Conservation (phyloP, 441 rosid species). For the Adansonia rubrostipa region DNA sequence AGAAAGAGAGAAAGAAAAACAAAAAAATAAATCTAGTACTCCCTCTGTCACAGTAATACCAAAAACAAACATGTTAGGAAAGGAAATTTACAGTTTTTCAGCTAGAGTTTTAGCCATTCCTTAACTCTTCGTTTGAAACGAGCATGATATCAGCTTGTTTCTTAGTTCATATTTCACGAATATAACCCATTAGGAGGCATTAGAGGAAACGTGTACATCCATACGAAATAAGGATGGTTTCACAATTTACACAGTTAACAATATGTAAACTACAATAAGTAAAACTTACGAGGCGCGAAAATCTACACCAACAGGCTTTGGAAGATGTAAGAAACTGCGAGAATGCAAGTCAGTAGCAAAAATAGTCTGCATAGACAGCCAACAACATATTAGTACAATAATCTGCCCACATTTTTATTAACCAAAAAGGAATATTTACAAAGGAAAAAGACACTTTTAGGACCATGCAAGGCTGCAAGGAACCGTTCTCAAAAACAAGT, state of each 20-base stretch:
- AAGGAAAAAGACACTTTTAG: slow-evolving; percentile 6
- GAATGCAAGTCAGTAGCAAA: slow-evolving; percentile 93
- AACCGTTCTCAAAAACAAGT: not conserved
- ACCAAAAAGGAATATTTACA: not conserved
- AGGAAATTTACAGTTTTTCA: not conserved
- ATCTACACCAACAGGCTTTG: slow-evolving; percentile 93
- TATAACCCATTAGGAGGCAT: not conserved
- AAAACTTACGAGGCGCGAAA: slow-evolving; percentile 93
- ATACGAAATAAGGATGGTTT: slow-evolving; percentile 6
- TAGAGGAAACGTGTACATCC: slow-evolving; percentile 16
- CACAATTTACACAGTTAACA: not conserved
- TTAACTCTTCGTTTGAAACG: not conserved
- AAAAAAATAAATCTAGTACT: not conserved
- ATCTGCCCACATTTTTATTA: slow-evolving; percentile 9
- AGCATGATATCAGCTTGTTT: slow-evolving; percentile 2
- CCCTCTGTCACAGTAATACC: not conserved
- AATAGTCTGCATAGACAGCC: slow-evolving; percentile 65
- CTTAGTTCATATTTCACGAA: not conserved
- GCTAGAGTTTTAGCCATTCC: not conserved
- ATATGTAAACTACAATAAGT: too few relatives aligned
- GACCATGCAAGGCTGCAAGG: not conserved
- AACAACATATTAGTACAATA: slow-evolving; percentile 22
- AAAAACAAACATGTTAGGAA: not conserved
- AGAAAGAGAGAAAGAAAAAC: not conserved
- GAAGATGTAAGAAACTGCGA: slow-evolving; percentile 83